Evolutionary conservation across 2,329 filamentous ascomycete species (phyloP).

Genomic region (Cadophora sp.): DNA sequence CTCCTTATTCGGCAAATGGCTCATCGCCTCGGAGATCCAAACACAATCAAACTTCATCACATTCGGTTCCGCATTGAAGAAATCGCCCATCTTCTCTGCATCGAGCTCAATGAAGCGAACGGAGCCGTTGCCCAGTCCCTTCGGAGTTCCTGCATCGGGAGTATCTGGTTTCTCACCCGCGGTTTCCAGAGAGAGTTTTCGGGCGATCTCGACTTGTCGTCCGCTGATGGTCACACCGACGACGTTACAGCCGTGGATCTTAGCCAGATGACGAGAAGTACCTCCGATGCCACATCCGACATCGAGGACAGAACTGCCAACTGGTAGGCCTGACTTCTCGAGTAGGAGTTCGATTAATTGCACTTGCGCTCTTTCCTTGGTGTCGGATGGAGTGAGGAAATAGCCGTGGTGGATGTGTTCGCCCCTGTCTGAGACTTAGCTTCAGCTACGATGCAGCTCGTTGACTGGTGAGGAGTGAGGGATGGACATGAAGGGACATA

Average conservation of each 20-base stretch:
- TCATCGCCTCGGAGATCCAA: slow-evolving; percentile 68
- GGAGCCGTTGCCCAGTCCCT: slow-evolving; percentile 51
- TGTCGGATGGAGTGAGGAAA: slow-evolving; percentile 58
- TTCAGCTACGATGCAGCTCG: slow-evolving; percentile 1
- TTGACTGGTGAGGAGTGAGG: background rate
- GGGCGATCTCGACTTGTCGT: slow-evolving; percentile 65
- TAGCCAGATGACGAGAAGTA: slow-evolving; percentile 62
- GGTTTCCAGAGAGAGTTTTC: slow-evolving; percentile 53
- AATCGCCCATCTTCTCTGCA: slow-evolving; percentile 64
- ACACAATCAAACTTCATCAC: slow-evolving; percentile 58
- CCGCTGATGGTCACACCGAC: slow-evolving; percentile 67
- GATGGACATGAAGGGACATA: slow-evolving; percentile 45
- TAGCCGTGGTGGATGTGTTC: slow-evolving; percentile 71
- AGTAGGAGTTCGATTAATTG: slow-evolving; percentile 64
- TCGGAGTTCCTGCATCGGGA: slow-evolving; percentile 27
- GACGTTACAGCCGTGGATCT: slow-evolving; percentile 57
- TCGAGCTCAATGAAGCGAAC: slow-evolving; percentile 65
- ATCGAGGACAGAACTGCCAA: slow-evolving; percentile 57
- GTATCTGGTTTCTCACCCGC: slow-evolving; percentile 28
- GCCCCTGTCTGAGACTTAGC: slow-evolving; percentile 52
- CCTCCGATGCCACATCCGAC: slow-evolving; percentile 68
- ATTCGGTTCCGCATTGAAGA: slow-evolving; percentile 49
- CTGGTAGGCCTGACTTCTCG: slow-evolving; percentile 51
- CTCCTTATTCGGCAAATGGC: slow-evolving; percentile 64
- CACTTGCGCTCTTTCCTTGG: slow-evolving; percentile 63